Conservation (phyloP, 176 grass and related monocot species). For the Hyparrhenia diplandra region DNA sequence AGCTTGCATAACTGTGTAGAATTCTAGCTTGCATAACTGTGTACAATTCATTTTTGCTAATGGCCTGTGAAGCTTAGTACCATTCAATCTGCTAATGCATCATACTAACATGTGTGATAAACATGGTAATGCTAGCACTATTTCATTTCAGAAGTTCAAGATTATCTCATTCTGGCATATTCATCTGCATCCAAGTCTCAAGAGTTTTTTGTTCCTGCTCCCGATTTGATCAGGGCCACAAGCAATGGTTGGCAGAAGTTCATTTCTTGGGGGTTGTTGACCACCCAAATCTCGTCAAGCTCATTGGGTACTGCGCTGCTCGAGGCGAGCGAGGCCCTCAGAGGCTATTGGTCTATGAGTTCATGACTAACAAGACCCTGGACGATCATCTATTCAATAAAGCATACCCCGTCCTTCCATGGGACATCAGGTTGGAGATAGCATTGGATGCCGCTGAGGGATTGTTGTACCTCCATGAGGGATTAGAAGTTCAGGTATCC, state of each 20-base stretch:
- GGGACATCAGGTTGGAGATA: constrained; percentile 59
- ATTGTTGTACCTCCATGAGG: constrained; percentile 64
- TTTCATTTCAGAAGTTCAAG: no score
- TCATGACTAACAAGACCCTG: constrained; percentile 64
- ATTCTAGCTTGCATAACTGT: no score
- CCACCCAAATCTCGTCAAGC: constrained; percentile 64
- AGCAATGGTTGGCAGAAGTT: constrained; percentile 79
- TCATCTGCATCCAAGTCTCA: background rate
- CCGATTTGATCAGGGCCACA: constrained; percentile 52
- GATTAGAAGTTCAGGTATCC: constrained; percentile 70
- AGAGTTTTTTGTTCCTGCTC: background rate
- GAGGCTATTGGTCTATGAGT: constrained; percentile 70
- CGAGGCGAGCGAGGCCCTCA: constrained; percentile 50
- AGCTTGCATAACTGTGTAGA: no score
- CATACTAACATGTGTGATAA: no score
- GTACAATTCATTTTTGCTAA: no score
- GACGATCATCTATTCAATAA: constrained; percentile 72
- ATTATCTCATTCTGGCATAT: no score
- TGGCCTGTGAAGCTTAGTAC: no score
- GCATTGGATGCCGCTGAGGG: constrained; percentile 56
- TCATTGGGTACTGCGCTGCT: constrained; percentile 58
- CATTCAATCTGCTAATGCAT: no score
- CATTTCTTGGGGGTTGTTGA: constrained; percentile 70
- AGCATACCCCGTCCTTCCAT: constrained; percentile 62
- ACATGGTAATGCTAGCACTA: no score